Percentiles rank a stretch among this genome's conserved stretches.
These are phyloP conservation scores for Abelmoschus esculentus DNA, from an alignment of 345 rosid species.

Conservation along the genomic window DNA sequence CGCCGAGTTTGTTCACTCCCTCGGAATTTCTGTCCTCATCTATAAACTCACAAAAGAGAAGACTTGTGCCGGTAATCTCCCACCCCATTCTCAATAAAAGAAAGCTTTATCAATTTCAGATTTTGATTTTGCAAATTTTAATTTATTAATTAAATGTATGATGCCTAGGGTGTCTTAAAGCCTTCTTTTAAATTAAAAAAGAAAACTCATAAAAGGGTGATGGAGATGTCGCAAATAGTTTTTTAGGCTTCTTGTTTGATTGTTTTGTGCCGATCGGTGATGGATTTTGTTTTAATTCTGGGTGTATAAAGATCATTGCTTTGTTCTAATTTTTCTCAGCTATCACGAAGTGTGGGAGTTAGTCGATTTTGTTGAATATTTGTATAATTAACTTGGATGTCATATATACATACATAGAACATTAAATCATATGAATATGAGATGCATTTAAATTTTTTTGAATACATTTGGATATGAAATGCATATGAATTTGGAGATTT, in stretches of 20 bases:
- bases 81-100: neutral
- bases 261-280: neutral
- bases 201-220: neutral
- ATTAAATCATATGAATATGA: no score
- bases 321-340: neutral
- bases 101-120: neutral
- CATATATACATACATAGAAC: neutral
- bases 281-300: neutral
- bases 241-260: neutral
- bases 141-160: no score
- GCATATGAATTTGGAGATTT: no score
- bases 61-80: constrained; percentile 76
- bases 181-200: no score
- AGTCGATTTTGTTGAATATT: neutral
- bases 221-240: neutral
- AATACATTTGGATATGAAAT: no score
- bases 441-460: no score
- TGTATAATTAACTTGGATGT: neutral
- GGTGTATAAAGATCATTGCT: neutral
- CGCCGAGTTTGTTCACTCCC: constrained; percentile 93
- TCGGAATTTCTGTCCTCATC: constrained; percentile 88
- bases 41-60: constrained; percentile 93
- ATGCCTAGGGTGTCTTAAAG: no score
- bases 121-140: neutral
- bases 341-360: neutral